These are phyloP conservation scores for Pleurotus djamor DNA, from an alignment of 768 basidiomycete species.

Conservation along the genomic window DNA sequence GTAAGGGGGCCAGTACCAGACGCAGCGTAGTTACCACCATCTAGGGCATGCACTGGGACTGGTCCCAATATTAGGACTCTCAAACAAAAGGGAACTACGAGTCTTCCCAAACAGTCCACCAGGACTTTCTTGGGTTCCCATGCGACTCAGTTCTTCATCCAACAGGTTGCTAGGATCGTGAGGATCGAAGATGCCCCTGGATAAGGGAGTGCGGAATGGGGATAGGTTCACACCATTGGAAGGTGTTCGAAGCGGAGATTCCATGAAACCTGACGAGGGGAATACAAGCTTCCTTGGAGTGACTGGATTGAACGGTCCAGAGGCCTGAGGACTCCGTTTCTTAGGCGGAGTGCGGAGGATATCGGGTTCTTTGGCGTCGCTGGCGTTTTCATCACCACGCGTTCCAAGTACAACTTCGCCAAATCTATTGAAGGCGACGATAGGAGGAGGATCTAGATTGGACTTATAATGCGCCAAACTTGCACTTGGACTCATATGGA, in stretches of 20 bases:
- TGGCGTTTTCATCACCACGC: slow-evolving; percentile 14
- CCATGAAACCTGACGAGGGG: slow-evolving; percentile 25
- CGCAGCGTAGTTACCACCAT: slow-evolving; percentile 39
- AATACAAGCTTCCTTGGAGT: slow-evolving; percentile 45
- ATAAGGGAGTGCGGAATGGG: slow-evolving; percentile 49
- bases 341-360: slow-evolving; percentile 43
- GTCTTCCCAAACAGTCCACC: slow-evolving; percentile 64
- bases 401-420: slow-evolving; percentile 14
- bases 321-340: slow-evolving; percentile 30
- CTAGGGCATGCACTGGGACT: slow-evolving; percentile 54
- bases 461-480: slow-evolving; percentile 70
- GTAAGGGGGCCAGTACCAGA: background rate
- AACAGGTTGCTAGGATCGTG: slow-evolving; percentile 67
- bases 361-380: slow-evolving; percentile 16
- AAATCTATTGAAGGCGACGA: slow-evolving; percentile 21
- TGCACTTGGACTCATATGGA: slow-evolving; percentile 68
- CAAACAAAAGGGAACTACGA: slow-evolving; percentile 56
- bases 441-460: slow-evolving; percentile 61
- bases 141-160: slow-evolving; percentile 69
- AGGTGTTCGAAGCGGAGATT: slow-evolving; percentile 40
- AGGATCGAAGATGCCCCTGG: slow-evolving; percentile 60
- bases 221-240: slow-evolving; percentile 16
- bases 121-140: slow-evolving; percentile 60
- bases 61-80: slow-evolving; percentile 61
- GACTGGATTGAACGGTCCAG: slow-evolving; percentile 20